These are phyloP conservation scores for Pulveroboletus ravenelii DNA, from an alignment of 768 basidiomycete species.

Conservation along the genomic window DNA sequence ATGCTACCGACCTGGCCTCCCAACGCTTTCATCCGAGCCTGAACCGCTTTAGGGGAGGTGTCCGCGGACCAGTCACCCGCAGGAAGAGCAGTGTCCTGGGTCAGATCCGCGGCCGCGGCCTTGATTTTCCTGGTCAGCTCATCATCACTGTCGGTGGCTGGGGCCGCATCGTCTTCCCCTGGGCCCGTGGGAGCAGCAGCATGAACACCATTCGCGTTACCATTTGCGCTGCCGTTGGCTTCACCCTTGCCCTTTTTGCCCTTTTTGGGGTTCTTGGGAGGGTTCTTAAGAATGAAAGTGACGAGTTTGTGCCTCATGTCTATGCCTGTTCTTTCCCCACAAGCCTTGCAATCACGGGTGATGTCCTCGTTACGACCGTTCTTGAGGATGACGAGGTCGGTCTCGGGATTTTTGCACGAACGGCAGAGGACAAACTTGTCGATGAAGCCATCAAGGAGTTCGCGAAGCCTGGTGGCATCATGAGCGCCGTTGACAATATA, in stretches of 20 bases:
- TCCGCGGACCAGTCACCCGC: constrained; percentile 91
- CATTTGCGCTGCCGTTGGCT: constrained; percentile 49
- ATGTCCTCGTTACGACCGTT: constrained; percentile 77
- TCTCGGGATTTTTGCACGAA: constrained; percentile 99
- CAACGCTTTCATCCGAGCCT: constrained; percentile 71
- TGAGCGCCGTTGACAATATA: constrained; percentile 99
- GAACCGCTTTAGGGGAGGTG: constrained; percentile 84
- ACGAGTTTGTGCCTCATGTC: constrained; percentile 97
- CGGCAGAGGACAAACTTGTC: constrained; percentile 98
- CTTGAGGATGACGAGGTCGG: constrained; percentile 89
- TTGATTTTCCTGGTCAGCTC: constrained; percentile 88
- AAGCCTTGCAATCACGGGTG: constrained; percentile 96
- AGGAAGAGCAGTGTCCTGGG: constrained; percentile 51
- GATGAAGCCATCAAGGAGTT: constrained; percentile 95
- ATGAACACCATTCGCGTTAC: constrained; percentile 43
- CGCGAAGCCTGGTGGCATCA: constrained; percentile 83
- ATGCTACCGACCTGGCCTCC: constrained; percentile 53
- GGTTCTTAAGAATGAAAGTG: constrained; percentile 97
- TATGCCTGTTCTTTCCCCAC: constrained; percentile 84
- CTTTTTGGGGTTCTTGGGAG: constrained; percentile 90
- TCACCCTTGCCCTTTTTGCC: constrained; percentile 47
- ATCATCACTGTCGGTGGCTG: constrained; percentile 75
- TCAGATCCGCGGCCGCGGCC: constrained; percentile 78
- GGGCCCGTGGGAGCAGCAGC: constrained; percentile 36
- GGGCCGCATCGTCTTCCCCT: constrained; percentile 37